Conservation (phyloP, 129 eudicot species). For the Flaveria trinervia region DNA sequence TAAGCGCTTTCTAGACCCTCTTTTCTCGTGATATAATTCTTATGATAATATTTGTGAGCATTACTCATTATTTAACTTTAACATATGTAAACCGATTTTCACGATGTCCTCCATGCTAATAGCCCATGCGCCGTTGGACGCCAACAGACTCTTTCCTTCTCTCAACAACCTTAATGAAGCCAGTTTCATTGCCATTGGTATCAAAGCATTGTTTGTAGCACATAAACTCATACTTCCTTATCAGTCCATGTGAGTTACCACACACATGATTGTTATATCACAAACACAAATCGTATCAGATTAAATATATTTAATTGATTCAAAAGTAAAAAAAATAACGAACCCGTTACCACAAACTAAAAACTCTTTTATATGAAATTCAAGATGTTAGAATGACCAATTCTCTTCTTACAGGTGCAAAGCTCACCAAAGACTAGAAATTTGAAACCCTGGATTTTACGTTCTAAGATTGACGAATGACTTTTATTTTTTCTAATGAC, state of each 20-base stretch:
- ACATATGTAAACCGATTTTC: too few species aligned
- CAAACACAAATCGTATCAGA: neutral
- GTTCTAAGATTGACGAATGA: neutral
- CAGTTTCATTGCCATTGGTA: constrained; percentile 57
- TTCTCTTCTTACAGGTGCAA: constrained; percentile 27
- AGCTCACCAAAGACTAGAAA: neutral
- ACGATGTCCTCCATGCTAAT: too few species aligned
- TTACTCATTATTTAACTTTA: too few species aligned
- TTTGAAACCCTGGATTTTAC: constrained; percentile 22
- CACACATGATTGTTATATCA: constrained; percentile 46
- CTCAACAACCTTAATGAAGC: constrained; percentile 53
- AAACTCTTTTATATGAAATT: constrained; percentile 6
- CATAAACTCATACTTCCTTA: constrained; percentile 65
- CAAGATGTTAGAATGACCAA: constrained; percentile 72
- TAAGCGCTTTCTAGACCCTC: too few species aligned
- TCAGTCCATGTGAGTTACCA: constrained; percentile 54
- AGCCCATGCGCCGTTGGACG: too few species aligned
- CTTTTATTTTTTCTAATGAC: neutral
- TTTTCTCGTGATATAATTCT: too few species aligned
- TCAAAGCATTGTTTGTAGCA: constrained; percentile 69
- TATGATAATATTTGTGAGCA: too few species aligned
- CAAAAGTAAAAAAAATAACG: neutral
- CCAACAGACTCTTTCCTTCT: too few species aligned
- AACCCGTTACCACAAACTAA: neutral
- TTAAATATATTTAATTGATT: neutral